These are phyloP conservation scores for Globisporangium alternatum DNA, from an alignment of 352 stramenopile species.

Conservation along the genomic window DNA sequence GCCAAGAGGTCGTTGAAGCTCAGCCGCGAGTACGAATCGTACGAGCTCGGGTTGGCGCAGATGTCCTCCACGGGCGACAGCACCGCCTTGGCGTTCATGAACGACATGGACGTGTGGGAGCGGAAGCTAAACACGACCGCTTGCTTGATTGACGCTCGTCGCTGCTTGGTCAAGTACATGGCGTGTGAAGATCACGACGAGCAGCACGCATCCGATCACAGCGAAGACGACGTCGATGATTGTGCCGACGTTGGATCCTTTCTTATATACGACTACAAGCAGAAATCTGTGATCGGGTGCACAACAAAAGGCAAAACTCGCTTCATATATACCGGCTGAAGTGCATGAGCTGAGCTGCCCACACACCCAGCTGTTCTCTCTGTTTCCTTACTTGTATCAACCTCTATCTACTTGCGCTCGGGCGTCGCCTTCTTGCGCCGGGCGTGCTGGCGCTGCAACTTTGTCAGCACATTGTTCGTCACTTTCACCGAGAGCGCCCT, in stretches of 20 bases:
- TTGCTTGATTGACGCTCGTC: constrained; percentile 17
- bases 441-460: constrained; percentile 68
- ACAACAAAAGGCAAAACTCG: constrained; percentile 4
- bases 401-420: constrained; percentile 11
- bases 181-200: constrained; percentile 24
- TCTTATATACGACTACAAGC: constrained; percentile 9
- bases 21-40: constrained; percentile 38
- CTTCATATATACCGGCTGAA: neutral
- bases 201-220: constrained; percentile 24
- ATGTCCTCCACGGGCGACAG: constrained; percentile 32
- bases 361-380: neutral
- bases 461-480: constrained; percentile 71
- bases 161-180: constrained; percentile 17
- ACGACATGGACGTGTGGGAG: constrained; percentile 39
- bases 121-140: constrained; percentile 40
- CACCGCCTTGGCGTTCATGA: constrained; percentile 51
- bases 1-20: constrained; percentile 34
- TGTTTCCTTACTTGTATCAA: neutral
- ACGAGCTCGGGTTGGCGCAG: constrained; percentile 39
- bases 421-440: constrained; percentile 47
- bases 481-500: constrained; percentile 69
- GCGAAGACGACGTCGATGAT: constrained; percentile 35
- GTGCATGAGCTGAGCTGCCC: neutral
- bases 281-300: no score
- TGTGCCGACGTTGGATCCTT: constrained; percentile 22